Conservation (phyloP, 2,329 filamentous ascomycete genomes). For the Gnomoniopsis smithogilvyi region DNA sequence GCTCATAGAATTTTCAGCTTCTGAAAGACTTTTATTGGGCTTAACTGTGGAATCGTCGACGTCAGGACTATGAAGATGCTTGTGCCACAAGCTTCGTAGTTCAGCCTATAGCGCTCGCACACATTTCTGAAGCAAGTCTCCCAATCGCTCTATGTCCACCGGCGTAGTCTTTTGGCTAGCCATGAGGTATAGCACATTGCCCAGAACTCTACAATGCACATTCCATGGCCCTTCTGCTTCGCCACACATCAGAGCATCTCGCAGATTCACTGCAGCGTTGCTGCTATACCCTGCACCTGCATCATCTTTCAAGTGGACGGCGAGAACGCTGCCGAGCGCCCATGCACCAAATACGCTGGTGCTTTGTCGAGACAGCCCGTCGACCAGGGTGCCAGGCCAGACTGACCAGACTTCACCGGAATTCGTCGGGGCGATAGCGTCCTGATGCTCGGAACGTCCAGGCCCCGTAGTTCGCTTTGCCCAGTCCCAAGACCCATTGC, state of each 20-base stretch:
- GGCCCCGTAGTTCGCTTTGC: not conserved
- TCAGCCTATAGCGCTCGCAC: not conserved
- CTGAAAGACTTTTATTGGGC: not conserved
- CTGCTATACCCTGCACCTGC: slow-evolving; percentile 45
- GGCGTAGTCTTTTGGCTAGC: slow-evolving; percentile 39
- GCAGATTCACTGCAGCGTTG: slow-evolving; percentile 41
- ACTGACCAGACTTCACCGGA: slow-evolving; percentile 18
- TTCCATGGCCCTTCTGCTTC: slow-evolving; percentile 37
- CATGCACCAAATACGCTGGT: not conserved
- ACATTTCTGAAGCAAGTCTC: not conserved
- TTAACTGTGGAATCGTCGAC: not conserved
- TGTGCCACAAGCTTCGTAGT: not conserved
- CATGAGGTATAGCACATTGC: slow-evolving; percentile 60
- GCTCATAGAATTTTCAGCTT: not conserved
- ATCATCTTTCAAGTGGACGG: slow-evolving; percentile 51
- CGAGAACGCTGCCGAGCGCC: slow-evolving; percentile 25
- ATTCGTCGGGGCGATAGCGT: not conserved
- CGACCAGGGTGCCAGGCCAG: not conserved
- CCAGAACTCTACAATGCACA: slow-evolving; percentile 52
- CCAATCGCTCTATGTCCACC: not conserved
- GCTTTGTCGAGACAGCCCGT: not conserved
- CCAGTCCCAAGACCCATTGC: slow-evolving; percentile 29
- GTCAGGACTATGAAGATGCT: not conserved
- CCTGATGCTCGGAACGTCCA: not conserved
- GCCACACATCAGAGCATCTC: slow-evolving; percentile 30